Evolutionary conservation across 2,329 filamentous ascomycete species (phyloP).

Genomic region (Raffaelea arxii): DNA sequence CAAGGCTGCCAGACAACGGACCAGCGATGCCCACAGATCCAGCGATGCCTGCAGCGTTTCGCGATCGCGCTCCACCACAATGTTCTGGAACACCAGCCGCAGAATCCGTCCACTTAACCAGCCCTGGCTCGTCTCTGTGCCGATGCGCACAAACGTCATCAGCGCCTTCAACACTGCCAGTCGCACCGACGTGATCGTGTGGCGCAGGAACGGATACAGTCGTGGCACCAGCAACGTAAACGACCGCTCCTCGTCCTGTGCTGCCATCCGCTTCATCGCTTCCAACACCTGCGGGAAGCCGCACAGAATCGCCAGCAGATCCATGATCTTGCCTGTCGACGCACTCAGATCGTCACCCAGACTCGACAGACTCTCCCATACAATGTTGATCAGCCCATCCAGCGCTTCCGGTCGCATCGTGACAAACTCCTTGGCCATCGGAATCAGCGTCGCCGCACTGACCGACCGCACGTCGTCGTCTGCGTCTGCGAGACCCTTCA

Average conservation of each 20-base stretch:
- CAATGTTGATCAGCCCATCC: slow-evolving; percentile 78
- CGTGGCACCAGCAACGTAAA: slow-evolving; percentile 89
- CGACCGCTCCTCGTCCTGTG: slow-evolving; percentile 72
- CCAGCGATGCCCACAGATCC: slow-evolving; percentile 75
- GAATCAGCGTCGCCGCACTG: slow-evolving; percentile 92
- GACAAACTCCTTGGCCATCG: slow-evolving; percentile 92
- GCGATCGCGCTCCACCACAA: slow-evolving; percentile 84
- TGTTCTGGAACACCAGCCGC: slow-evolving; percentile 86
- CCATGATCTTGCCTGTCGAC: slow-evolving; percentile 97
- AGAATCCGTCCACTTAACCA: slow-evolving; percentile 90
- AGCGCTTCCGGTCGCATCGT: slow-evolving; percentile 69
- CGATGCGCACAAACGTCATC: slow-evolving; percentile 83
- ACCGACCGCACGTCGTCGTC: slow-evolving; percentile 97
- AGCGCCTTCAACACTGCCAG: slow-evolving; percentile 87
- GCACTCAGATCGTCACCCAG: slow-evolving; percentile 95
- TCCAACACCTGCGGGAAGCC: slow-evolving; percentile 86
- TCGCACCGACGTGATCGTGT: slow-evolving; percentile 93
- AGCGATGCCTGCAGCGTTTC: slow-evolving; percentile 73
- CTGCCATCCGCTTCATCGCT: slow-evolving; percentile 86
- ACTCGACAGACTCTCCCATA: slow-evolving; percentile 95
- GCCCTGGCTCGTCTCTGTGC: slow-evolving; percentile 67
- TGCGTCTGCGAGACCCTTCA: slow-evolving; percentile 82
- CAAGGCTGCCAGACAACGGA: slow-evolving; percentile 53
- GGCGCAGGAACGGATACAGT: slow-evolving; percentile 89
- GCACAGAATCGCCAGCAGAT: slow-evolving; percentile 89